Conservation (phyloP, 176 grass and related monocot species). For the Poa annua region DNA sequence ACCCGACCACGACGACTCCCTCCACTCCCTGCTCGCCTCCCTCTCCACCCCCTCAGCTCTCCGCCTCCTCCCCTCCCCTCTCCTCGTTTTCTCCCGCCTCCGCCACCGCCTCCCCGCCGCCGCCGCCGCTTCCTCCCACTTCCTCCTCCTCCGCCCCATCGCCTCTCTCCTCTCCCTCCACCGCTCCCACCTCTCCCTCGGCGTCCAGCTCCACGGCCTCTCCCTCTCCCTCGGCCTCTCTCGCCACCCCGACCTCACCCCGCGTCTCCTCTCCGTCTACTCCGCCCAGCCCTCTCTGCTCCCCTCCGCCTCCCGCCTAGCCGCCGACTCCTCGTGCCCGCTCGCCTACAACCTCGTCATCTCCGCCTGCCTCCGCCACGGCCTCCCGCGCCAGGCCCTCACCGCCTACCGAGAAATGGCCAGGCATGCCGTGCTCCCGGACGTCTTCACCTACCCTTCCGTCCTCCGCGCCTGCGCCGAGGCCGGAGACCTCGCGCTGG, state of each 20-base stretch:
- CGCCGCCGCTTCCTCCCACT: neutral
- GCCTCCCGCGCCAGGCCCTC: constrained; percentile 47
- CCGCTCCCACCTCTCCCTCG: constrained; percentile 34
- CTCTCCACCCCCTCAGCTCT: constrained; percentile 27
- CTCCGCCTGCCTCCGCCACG: constrained; percentile 46
- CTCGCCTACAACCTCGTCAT: constrained; percentile 58
- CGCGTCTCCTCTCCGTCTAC: constrained; percentile 52
- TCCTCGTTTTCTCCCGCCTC: constrained; percentile 49
- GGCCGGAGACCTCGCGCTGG: constrained; percentile 33
- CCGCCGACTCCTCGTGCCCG: constrained; percentile 15
- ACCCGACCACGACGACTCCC: neutral
- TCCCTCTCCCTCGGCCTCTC: constrained; percentile 55
- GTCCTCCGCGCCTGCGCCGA: constrained; percentile 62
- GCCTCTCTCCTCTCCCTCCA: constrained; percentile 32
- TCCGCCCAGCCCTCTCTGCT: constrained; percentile 47
- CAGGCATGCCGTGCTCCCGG: constrained; percentile 27
- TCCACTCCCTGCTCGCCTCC: constrained; percentile 36
- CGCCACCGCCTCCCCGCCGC: constrained; percentile 44
- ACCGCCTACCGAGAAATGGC: constrained; percentile 45
- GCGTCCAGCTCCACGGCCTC: constrained; percentile 55
- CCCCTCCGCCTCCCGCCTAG: constrained; percentile 43
- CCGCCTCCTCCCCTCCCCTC: constrained; percentile 41
- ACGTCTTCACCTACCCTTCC: constrained; percentile 63
- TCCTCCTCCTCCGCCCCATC: constrained; percentile 53
- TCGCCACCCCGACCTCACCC: constrained; percentile 35